Base-by-base conservation (phyloP, 257 asterid genomes). In the Gentiana dahurica region DNA sequence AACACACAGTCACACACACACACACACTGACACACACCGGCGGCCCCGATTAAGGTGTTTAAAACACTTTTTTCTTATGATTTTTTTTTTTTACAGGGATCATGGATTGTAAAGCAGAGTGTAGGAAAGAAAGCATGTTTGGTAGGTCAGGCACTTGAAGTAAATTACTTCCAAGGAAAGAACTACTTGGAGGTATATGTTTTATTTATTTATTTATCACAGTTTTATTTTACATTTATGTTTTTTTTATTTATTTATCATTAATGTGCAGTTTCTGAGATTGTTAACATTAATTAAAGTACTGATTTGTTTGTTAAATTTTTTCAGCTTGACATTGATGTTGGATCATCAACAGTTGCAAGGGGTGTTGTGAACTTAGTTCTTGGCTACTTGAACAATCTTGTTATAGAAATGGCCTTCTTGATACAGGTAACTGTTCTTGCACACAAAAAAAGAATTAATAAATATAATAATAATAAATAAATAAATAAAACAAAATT, bases 101-200 rank as follows among this genome's bases (percentile, higher is more conserved):
- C 96, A 49, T 90, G 98, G 98, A 84, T 90, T 78, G 95, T 90
- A 46, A 90, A 90, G 78, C 95, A 90, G 72, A 90, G 98, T 24
- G 96, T 90, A 49, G 96, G 98, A 5, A 90, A 87, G 64, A 90
- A 84, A 76, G 94, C 96, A 50, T 84, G 96, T 77, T 76, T 90
- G 69, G 66, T 90, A 1, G 98, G 98, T 37, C 96, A 87, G 77
- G 93, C 93, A 34, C 74, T 90, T 37, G 94, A 90, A 68, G 78
- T 82, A 45, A 73, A 87, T 60, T 87, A 90, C 66, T 79, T 73
- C 47, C 90, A 60, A 5, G 94, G 97, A 59, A 81, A 69, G 65
- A 90, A 90, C 75, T 90, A 90, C 74, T 67, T 90, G 47, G 98
- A 90, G 98, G 98, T 89, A 41, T 41, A 41, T 41, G 2, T 41